A percentile compares a stretch with the other conserved stretches of the same genome.
phyloP scores from a whole-genome alignment of 345 rosid genomes.

The Mallotus nudiflorus region DNA sequence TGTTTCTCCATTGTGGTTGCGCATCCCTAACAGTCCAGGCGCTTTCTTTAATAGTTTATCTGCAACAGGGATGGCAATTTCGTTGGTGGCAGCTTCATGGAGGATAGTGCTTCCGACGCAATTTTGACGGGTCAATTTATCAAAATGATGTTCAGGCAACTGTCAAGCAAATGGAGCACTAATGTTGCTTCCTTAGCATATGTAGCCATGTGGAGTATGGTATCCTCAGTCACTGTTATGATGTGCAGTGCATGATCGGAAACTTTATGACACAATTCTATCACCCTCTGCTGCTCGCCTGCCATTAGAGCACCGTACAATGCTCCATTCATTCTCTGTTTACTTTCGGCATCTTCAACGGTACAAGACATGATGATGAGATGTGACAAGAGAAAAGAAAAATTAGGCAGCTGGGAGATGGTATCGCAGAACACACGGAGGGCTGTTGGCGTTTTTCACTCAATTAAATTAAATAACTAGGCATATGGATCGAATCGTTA shows the following conservation, averaged over 20 bases:
- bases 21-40: conserved; percentile 7
- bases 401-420: too few species aligned
- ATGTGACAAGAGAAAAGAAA: too few species aligned
- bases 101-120: neutral
- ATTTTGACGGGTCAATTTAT: conserved; percentile 8
- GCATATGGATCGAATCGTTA: too few species aligned
- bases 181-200: conserved; percentile 2
- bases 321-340: conserved; percentile 4
- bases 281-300: neutral
- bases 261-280: neutral
- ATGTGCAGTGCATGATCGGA: conserved; percentile 7
- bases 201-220: conserved; percentile 13
- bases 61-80: neutral
- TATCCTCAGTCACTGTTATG: conserved; percentile 1
- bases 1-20: conserved; percentile 7
- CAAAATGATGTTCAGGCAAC: neutral
- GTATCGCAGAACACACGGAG: too few species aligned
- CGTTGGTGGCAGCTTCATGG: neutral
- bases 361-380: neutral
- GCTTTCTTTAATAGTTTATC: conserved; percentile 11
- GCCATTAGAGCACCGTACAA: conserved; percentile 4
- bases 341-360: neutral
- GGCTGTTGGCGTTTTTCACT: too few species aligned
- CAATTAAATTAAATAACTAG: too few species aligned
- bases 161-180: neutral